These are phyloP conservation scores for Tylopilus sp. DNA, from an alignment of 768 basidiomycete species.

Conservation along the genomic window DNA sequence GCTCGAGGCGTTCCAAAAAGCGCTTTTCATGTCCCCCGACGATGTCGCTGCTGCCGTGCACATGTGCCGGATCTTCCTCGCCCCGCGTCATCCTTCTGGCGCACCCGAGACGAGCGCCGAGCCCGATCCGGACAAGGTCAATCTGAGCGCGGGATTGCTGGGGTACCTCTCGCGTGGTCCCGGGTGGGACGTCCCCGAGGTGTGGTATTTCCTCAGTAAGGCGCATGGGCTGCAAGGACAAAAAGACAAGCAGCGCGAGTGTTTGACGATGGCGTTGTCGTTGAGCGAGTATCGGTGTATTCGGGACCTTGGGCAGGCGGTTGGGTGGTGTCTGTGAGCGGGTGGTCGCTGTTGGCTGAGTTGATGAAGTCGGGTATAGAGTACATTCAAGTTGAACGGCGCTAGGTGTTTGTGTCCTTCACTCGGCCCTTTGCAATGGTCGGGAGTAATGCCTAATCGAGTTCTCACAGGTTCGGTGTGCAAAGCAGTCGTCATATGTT, in stretches of 20 bases:
- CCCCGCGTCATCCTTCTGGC: slow-evolving; percentile 18
- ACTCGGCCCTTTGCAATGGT: too few species aligned
- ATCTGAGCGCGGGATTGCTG: slow-evolving; percentile 81
- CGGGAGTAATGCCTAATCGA: too few species aligned
- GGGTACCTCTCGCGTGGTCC: slow-evolving; percentile 70
- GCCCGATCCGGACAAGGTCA: slow-evolving; percentile 48
- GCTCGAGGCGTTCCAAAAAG: slow-evolving; percentile 77
- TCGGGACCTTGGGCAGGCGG: slow-evolving; percentile 57
- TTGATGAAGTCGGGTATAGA: not conserved
- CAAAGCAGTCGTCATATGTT: too few species aligned
- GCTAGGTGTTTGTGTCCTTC: too few species aligned
- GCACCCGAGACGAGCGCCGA: slow-evolving; percentile 15
- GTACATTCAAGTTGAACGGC: too few species aligned
- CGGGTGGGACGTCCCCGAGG: slow-evolving; percentile 92
- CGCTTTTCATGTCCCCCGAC: slow-evolving; percentile 80
- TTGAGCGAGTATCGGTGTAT: slow-evolving; percentile 60
- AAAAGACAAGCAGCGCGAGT: slow-evolving; percentile 70
- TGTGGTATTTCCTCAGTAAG: slow-evolving; percentile 90
- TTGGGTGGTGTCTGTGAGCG: slow-evolving; percentile 63
- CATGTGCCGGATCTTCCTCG: slow-evolving; percentile 73
- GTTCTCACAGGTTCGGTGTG: too few species aligned
- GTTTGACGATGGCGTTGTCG: slow-evolving; percentile 63
- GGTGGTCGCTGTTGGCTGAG: not conserved
- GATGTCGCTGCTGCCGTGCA: slow-evolving; percentile 77
- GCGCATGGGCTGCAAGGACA: slow-evolving; percentile 74